Evolutionary conservation across 1,284 basidiomycete genomes (phyloP), one percentile per base, ranked within the genome.

Genomic region (Pseudozyma flocculosa): DNA sequence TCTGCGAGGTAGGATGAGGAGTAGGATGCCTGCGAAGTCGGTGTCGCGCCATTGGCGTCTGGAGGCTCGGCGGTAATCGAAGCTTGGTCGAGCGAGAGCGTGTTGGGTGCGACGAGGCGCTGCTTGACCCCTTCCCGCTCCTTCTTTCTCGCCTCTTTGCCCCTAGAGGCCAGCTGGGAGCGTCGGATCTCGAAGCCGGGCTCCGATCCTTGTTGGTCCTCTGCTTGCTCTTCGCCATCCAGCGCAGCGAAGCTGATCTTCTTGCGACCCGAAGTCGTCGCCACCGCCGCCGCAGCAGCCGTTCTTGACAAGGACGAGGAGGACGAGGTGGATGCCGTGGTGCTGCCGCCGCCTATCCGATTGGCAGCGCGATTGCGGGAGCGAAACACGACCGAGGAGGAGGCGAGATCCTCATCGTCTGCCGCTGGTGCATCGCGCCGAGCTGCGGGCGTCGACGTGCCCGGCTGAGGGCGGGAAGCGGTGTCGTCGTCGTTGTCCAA

Each of bases 1-100:
- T 64, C 61, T 19, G 52, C 54, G 8, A 64, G 43, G 24, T 56
- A 54, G 19, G 50, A 54, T 11, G 57, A 60, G 17, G 61, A 60
- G 46, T 64, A 64, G 44, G 44, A 38, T 13, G 32, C 5, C 29
- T 29, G 7, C n/a, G n/a, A n/a, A n/a, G 26, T 29, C 18, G 44
- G 19, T 19, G 43, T 14, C 17, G 11, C 17, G 26, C n/a, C 19
- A n/a, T n/a, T n/a, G n/a, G 30, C 29, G 19, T n/a, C n/a, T 34
- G 3, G 19, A 18, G 4, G 18, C 38, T 39, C 38, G 18, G 4
- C 38, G 9, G 9, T 4, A n/a, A 39, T 19, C 4, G 38, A 22
- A 3, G 21, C 38, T n/a, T 19, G 21, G 38, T 22, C 9, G 1
- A 54, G 21, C 13, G 11, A 50, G 1, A 45, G 42, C 2, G 40